A percentile compares a stretch with the other conserved stretches of the same genome.
These are phyloP conservation scores for Nakazawaea populi DNA, from an alignment of 805 yeast species.

Conservation along the genomic window DNA sequence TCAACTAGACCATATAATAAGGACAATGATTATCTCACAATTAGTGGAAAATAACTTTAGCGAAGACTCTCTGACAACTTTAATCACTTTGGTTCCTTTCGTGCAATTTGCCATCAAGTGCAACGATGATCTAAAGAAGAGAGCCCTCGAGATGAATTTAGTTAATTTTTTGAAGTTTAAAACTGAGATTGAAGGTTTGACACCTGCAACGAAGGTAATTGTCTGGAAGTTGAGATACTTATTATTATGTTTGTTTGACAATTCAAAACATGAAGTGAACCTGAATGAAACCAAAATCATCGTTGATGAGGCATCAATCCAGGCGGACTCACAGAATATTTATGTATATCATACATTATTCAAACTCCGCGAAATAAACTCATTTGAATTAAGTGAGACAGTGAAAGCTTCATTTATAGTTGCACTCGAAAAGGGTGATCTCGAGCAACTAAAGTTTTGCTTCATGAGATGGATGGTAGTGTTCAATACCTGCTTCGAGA, in stretches of 20 bases:
- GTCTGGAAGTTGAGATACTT: slow-evolving; percentile 43
- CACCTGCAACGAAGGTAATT: slow-evolving; percentile 10
- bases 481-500: slow-evolving; percentile 27
- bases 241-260: slow-evolving; percentile 41
- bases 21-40: slow-evolving; percentile 2
- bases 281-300: background rate
- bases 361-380: slow-evolving; percentile 43
- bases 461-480: slow-evolving; percentile 55
- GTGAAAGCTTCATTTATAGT: slow-evolving; percentile 20
- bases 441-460: slow-evolving; percentile 17
- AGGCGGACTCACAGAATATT: slow-evolving; percentile 5
- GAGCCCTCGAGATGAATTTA: slow-evolving; percentile 18
- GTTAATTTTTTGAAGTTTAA: slow-evolving; percentile 14
- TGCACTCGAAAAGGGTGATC: slow-evolving; percentile 15
- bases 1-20: slow-evolving; percentile 31
- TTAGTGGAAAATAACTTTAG: slow-evolving; percentile 11
- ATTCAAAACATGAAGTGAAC: background rate
- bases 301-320: background rate
- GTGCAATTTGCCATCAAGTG: slow-evolving; percentile 33
- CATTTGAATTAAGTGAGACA: slow-evolving; percentile 16
- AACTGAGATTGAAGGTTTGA: slow-evolving; percentile 14
- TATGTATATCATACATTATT: slow-evolving; percentile 34
- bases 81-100: slow-evolving; percentile 22
- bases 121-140: slow-evolving; percentile 23
- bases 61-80: background rate